phyloP scores from a whole-genome alignment of 768 basidiomycete species.

The Amanita molliuscula region DNA sequence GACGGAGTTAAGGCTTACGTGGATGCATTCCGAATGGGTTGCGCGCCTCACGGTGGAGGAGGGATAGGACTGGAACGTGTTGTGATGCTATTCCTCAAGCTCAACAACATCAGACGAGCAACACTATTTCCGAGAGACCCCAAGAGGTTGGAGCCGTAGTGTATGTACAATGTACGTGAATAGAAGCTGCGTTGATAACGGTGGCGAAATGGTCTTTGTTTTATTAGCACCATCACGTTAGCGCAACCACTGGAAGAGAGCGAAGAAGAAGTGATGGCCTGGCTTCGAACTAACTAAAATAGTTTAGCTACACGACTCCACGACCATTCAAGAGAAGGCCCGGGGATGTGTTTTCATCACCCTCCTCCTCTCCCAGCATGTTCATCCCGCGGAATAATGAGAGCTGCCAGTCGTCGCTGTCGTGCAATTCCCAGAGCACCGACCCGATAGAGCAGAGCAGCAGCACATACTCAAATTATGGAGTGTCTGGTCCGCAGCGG shows the following conservation, averaged over 20 bases:
- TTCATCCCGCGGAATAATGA: constrained; percentile 19
- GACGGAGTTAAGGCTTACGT: constrained; percentile 87
- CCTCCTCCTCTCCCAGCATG: constrained; percentile 15
- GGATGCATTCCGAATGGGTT: constrained; percentile 91
- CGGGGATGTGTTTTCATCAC: neutral
- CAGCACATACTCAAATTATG: constrained; percentile 14
- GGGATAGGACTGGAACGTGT: constrained; percentile 95
- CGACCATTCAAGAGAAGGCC: constrained; percentile 6
- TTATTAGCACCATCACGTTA: constrained; percentile 1
- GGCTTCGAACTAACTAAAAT: constrained; percentile 16
- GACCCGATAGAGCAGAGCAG: constrained; percentile 15
- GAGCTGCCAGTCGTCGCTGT: constrained; percentile 12
- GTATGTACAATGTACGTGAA: constrained; percentile 11
- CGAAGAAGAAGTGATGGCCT: constrained; percentile 13
- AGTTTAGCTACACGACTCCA: constrained; percentile 12
- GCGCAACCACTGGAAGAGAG: constrained; percentile 20
- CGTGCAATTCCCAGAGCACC: constrained; percentile 13
- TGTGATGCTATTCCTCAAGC: constrained; percentile 94
- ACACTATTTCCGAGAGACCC: constrained; percentile 97
- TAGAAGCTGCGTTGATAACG: constrained; percentile 4
- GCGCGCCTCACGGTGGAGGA: constrained; percentile 93
- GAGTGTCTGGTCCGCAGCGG: constrained; percentile 25
- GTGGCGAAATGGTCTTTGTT: neutral
- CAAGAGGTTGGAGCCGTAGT: constrained; percentile 80
- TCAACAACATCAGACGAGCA: constrained; percentile 90